Percentiles rank a stretch among this genome's conserved stretches.
Evolutionary conservation across 768 basidiomycete species (phyloP).

Genomic region (Lanmaoa rubissima): DNA sequence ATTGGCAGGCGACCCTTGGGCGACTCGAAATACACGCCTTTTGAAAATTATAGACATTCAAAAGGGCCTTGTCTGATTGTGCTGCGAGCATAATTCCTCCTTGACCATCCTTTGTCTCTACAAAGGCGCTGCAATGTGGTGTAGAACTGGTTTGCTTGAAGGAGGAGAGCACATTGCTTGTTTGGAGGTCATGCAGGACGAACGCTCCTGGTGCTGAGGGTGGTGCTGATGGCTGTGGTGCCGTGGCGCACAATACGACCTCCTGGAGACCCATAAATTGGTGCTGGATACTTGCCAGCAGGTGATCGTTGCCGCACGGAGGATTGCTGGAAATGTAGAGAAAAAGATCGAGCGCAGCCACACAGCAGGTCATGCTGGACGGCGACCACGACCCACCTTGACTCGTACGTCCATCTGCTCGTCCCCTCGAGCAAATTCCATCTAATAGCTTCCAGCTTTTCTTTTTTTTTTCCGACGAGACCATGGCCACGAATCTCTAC

Average conservation of each 20-base stretch:
- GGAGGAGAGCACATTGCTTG: conserved; percentile 69
- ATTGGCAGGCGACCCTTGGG: not conserved
- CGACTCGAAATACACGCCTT: conserved; percentile 51
- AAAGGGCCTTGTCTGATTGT: conserved; percentile 83
- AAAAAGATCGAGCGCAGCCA: conserved; percentile 18
- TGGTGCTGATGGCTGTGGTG: conserved; percentile 40
- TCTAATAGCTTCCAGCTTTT: not conserved
- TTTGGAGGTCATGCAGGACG: conserved; percentile 78
- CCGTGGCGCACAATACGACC: conserved; percentile 60
- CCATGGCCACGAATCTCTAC: conserved; percentile 63
- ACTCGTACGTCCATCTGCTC: not conserved
- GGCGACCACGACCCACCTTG: not conserved
- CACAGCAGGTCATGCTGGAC: conserved; percentile 3
- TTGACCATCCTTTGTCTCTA: conserved; percentile 64
- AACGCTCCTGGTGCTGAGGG: conserved; percentile 59
- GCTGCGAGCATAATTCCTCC: conserved; percentile 85
- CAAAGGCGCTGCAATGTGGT: conserved; percentile 62
- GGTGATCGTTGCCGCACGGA: not conserved
- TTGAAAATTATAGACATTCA: conserved; percentile 93
- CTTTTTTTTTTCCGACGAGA: not conserved
- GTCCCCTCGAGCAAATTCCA: not conserved
- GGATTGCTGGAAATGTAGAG: not conserved
- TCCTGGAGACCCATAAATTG: conserved; percentile 60
- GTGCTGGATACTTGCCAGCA: not conserved
- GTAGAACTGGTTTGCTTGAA: conserved; percentile 83